These are phyloP conservation scores for Leishmania lainsoni DNA, from an alignment of 208 protist genomes.

Conservation along the genomic window DNA sequence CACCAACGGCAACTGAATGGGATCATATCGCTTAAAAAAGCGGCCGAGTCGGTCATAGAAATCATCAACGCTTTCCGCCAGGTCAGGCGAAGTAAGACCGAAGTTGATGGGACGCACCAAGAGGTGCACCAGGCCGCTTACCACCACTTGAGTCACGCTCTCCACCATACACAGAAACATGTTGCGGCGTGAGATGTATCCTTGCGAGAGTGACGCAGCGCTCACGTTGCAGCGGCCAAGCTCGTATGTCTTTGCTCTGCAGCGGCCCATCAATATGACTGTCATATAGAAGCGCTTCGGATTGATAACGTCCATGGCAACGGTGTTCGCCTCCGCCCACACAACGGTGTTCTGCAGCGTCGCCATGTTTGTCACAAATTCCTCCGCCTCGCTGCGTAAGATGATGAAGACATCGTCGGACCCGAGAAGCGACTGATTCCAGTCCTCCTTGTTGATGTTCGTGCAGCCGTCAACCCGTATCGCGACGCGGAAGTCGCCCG, in stretches of 20 bases:
- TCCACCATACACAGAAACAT: conserved; percentile 66
- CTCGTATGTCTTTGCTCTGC: conserved; percentile 45
- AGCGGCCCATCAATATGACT: conserved; percentile 60
- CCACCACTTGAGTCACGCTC: conserved; percentile 29
- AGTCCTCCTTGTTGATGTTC: conserved; percentile 50
- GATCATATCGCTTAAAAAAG: conserved; percentile 84
- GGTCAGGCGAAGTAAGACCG: conserved; percentile 42
- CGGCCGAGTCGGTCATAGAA: conserved; percentile 72
- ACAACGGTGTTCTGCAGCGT: conserved; percentile 55
- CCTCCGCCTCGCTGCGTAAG: conserved; percentile 61
- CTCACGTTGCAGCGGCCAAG: conserved; percentile 65
- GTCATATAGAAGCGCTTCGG: conserved; percentile 51
- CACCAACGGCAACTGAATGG: conserved; percentile 52
- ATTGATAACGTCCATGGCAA: conserved; percentile 62
- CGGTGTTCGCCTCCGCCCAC: conserved; percentile 39
- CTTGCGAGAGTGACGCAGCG: conserved; percentile 45
- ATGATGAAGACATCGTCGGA: conserved; percentile 67
- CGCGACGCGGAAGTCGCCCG: conserved; percentile 31
- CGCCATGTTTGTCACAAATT: conserved; percentile 41
- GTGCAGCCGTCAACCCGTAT: conserved; percentile 71
- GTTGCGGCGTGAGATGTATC: conserved; percentile 54
- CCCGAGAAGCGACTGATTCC: conserved; percentile 51
- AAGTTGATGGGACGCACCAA: conserved; percentile 61
- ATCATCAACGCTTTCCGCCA: conserved; percentile 46
- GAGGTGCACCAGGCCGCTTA: conserved; percentile 66